These are phyloP conservation scores for Endothia cerciana DNA, from an alignment of 2,329 filamentous ascomycete species.

Conservation along the genomic window DNA sequence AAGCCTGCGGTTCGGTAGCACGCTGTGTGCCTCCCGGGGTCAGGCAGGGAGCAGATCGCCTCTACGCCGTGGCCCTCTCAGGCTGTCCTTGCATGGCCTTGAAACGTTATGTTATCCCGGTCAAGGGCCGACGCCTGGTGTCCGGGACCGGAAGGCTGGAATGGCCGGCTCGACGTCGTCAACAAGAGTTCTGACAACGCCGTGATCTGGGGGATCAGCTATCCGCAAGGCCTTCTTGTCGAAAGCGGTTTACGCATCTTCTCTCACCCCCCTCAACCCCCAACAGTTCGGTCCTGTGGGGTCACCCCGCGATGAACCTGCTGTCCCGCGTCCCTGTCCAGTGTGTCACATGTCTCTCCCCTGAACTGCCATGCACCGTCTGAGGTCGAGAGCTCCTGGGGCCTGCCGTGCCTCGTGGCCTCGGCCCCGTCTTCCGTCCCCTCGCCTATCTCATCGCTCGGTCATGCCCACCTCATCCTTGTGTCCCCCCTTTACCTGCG, in stretches of 20 bases:
- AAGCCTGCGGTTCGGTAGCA: no score
- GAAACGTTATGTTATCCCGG: neutral
- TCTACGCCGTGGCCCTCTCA: no score
- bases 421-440: neutral
- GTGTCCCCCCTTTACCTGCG: neutral
- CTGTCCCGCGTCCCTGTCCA: neutral
- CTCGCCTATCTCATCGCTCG: neutral
- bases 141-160: neutral
- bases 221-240: no score
- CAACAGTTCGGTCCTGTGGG: neutral
- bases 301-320: neutral
- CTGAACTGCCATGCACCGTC: neutral
- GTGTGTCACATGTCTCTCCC: neutral
- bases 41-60: neutral
- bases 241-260: no score
- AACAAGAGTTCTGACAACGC: neutral
- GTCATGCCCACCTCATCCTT: neutral
- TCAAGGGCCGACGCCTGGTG: neutral
- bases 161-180: neutral
- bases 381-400: neutral
- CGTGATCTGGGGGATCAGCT: no score
- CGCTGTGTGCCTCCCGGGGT: no score
- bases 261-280: neutral
- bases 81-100: neutral
- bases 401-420: neutral